Base-by-base conservation (phyloP, 345 rosid genomes). In the Populus euphratica region DNA sequence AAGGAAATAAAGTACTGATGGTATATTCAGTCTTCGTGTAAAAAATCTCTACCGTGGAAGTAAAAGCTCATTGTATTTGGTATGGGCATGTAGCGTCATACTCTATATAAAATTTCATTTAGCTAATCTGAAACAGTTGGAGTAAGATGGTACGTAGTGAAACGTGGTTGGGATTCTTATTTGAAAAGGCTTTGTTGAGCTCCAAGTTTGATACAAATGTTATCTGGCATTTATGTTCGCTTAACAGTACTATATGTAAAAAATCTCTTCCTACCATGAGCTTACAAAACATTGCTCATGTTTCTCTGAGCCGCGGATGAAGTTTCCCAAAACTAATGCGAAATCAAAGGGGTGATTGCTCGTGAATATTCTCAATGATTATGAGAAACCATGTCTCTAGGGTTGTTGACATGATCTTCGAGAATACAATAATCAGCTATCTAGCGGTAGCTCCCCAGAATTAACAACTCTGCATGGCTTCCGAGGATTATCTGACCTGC, bases 381-480 rank as follows among this genome's bases (percentile, higher is more conserved):
- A 50, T 7, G 63, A 33, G 77, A 62, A 78, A 33, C 9, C 29
- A 27, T 6, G 41, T 23, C 31, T 33, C 7, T 6, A 21, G 18
- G 76, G 38, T 27, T 38, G 70, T 16, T 18, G 52, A 73, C 3
- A 47, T 36, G 39, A 33, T 78, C 61, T 23, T n/a, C 23, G 65
- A 66, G 39, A 71, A 56, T 23, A 38, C 9, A 23, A 73, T 47
- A 47, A 80, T 91, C 89, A 92, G 63, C 82, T 89, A 21, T 92
- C 94, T 0, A 88, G 0, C 0, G 97, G 95, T 65, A 93, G 89
- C 89, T 91, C 98, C 17, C 98, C 98, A 9, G 90, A 88, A 23
- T 90, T 88, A 54, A 86, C 76, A 81, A 94, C 90, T 86, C 97
- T 94, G 85, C 97, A 93, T 39, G 88, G 89, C 80, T 68, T 72